Base-by-base conservation (phyloP, 768 basidiomycete species). In the Psilocybe cubensis region DNA sequence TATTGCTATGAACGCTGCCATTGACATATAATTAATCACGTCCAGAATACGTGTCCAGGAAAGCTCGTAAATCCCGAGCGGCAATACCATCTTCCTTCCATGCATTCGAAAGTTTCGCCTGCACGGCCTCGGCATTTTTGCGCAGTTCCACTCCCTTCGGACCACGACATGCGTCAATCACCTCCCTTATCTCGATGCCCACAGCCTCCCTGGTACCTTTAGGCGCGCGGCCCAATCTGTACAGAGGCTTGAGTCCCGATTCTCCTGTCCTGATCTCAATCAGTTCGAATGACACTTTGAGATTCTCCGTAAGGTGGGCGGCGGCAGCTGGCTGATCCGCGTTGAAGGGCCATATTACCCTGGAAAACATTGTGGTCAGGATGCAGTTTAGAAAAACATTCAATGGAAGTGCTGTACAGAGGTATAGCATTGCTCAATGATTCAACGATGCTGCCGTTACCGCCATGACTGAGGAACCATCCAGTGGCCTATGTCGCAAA, bases 141-240 rank as follows among this genome's bases (percentile, higher is more conserved):
- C 38, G 23, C 38, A 58, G 25, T 8, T 47, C 33, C 9, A 28
- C 25, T 20, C 57, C 57, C 14, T 49, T 58, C 3, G 21, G n/a
- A 29, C 57, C 38, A 5, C 38, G 51, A 24, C 51, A 53, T 4
- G 27, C 27, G 27, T 58, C 57, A 7, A 58, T 11, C 12, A 58
- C 40, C 31, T 54, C 20, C 11, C 51, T 52, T 3, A 63, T 54
- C 33, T 63, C 62, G n/a, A 20, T 14, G n/a, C 45, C 57, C 1
- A 64, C 57, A 5, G 63, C 63, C n/a, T 53, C 63, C 4, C 51
- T 57, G 3, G 63, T 64, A 0, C 63, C 63, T 12, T 45, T 45
- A 1, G 59, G 49, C 8, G 49, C 31, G 7, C 54, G 45, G 2
- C 45, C 57, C 20, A 31, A 51, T 18, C 54, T 46, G 6, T 54